Evolutionary conservation across 1,284 basidiomycete species (phyloP), one percentile per base, ranked within the genome.

Genomic region (Taiwanofungus camphoratus): DNA sequence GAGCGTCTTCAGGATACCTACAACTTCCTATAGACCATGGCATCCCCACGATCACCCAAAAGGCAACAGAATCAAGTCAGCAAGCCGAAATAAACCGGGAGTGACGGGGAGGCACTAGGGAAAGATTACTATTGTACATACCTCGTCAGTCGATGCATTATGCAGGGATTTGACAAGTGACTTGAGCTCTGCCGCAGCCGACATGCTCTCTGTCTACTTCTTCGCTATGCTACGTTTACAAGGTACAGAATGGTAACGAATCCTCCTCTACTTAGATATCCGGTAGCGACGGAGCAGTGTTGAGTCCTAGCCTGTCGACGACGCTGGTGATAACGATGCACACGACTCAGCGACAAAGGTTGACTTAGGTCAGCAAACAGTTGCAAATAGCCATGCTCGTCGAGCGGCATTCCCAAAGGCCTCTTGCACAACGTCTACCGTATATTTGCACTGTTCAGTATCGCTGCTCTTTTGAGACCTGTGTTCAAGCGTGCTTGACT

Each of bases 121-220:
- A 51, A 55, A 60, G 63, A 19, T 52, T 49, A 42, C 58, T 46
- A 30, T 30, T n/a, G 26, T 24, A 68, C 82, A 62, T 67, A 87
- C 87, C 79, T 78, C 66, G 45, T 74, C 71, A 36, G 67, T 70
- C 49, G 74, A 67, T 50, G 79, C 70, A 58, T 65, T 73, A 66
- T 87, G 82, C 52, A 90, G 70, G 65, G 81, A 74, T 71, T 87
- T 88, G 44, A 85, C 84, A 64, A 86, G 77, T 63, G 78, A 79
- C 73, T 79, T 88, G 67, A 90, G 72, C 67, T 89, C 85, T 60
- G 67, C 67, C 27, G 64, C 65, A 30, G 48, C 50, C 8, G 59
- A 59, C 60, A 61, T 62, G 49, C 21, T 32, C 41, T 31, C 38
- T 36, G 24, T 30, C 35, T 22, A 38, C 36, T 36, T 37, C 40